Conservation (phyloP, 495 filamentous ascomycete genomes). For the Aspergillus ellipticus region DNA sequence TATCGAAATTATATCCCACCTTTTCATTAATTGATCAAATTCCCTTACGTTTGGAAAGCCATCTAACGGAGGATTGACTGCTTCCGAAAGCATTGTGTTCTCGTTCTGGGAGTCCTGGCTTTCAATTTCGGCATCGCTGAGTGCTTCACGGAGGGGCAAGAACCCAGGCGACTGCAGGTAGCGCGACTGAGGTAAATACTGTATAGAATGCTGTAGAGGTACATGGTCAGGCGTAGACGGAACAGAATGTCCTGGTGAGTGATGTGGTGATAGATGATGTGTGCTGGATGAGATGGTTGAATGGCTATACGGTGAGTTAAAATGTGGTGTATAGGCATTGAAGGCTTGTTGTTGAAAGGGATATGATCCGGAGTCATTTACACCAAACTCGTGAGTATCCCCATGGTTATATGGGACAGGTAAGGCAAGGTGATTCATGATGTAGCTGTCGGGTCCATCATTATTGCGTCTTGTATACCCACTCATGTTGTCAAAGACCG, state of each 20-base stretch:
- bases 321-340: conserved; percentile 34
- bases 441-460: conserved; percentile 35
- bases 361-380: conserved; percentile 31
- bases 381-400: conserved; percentile 30
- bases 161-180: conserved; percentile 37
- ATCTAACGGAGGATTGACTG: conserved; percentile 40
- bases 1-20: conserved; percentile 24
- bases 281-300: conserved; percentile 27
- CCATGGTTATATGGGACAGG: conserved; percentile 32
- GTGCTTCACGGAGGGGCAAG: conserved; percentile 32
- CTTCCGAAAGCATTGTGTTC: conserved; percentile 41
- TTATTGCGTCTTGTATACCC: conserved; percentile 34
- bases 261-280: conserved; percentile 29
- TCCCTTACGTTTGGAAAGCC: conserved; percentile 52
- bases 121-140: conserved; percentile 40
- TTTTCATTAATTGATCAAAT: conserved; percentile 53
- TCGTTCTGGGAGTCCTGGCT: conserved; percentile 44
- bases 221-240: conserved; percentile 30
- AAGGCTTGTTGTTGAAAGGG: conserved; percentile 35
- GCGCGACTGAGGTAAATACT: conserved; percentile 34
- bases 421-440: conserved; percentile 36
- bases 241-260: conserved; percentile 32
- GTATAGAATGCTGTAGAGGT: conserved; percentile 26
- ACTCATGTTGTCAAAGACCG: conserved; percentile 26
- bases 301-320: conserved; percentile 33